Base-by-base conservation (phyloP, 345 rosid species). In the Corymbia maculata region DNA sequence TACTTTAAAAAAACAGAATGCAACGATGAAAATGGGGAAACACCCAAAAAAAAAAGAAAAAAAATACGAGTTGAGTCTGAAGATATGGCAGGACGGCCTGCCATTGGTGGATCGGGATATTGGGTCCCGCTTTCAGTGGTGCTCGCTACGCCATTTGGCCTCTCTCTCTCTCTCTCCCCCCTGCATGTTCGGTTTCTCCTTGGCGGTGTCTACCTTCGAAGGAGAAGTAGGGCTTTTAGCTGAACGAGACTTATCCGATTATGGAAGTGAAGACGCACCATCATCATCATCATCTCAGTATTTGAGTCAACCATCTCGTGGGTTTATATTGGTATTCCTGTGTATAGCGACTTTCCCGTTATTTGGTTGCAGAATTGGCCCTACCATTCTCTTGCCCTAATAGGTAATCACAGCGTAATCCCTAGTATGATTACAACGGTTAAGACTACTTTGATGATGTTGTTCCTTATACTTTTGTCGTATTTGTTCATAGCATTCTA, bases 21-120 rank as follows among this genome's bases (percentile, higher is more conserved):
- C 24, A 26, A 57, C 47, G n/a, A 82, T 28, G 88, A 30, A 32
- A 52, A n/a, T 22, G 6, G 61, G 45, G n/a, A 47, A 42, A 88
- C 57, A 47, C n/a, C 87, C 8, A 30, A 13, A 47, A 52, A n/a
- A 53, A 44, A 86, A 13, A 22, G 49, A 86, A 47, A 85, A 10
- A 50, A 55, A 28, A 28, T 21, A 55, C 45, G 61, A 57, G 17
- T 44, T 24, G 66, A 66, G 59, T 51, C 50, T 87, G 59, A 90
- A 87, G 98, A 96, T 95, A 93, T 93, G 93, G 94, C 49, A 91
- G 47, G 92, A 75, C 88, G 92, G 70, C 93, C 91, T 92, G 75
- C 89, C 85, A 95, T 94, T 96, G 98, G 96, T 84, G 90, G 87
- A 36, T 55, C 51, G 64, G 91, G 98, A 95, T 94, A 93, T 87